Percentiles rank a stretch among this genome's conserved stretches.
phyloP scores from a whole-genome alignment of 75 land plant genomes.

The Pseudotsuga menziesii region DNA sequence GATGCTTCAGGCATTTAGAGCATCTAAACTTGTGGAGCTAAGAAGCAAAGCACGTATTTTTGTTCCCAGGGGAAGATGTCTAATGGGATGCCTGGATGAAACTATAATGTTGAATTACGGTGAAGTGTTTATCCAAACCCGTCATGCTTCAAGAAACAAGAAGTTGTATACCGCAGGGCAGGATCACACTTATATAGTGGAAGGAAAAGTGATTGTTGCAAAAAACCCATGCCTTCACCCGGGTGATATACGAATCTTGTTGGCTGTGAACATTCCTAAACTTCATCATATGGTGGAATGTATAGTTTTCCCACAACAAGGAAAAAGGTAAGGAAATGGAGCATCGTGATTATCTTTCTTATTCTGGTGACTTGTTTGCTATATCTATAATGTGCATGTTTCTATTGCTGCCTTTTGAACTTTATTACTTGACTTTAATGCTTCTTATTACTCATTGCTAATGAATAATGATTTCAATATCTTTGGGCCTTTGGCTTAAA shows the following conservation, averaged over 20 bases:
- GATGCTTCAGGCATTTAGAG: slow-evolving; percentile 28
- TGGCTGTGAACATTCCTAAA: slow-evolving; percentile 15
- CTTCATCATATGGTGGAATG: slow-evolving; percentile 42
- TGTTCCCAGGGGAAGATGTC: slow-evolving; percentile 30
- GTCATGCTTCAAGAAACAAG: not conserved
- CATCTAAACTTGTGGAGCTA: slow-evolving; percentile 21
- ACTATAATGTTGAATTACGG: slow-evolving; percentile 29
- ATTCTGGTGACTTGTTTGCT: no score
- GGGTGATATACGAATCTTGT: slow-evolving; percentile 37
- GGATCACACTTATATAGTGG: slow-evolving; percentile 9
- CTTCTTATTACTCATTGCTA: no score
- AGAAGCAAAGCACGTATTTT: slow-evolving; percentile 24
- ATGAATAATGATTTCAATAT: no score
- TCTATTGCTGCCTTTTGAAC: no score
- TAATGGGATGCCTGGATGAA: slow-evolving; percentile 54
- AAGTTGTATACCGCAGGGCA: not conserved
- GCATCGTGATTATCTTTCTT: not conserved
- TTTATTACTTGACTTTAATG: no score
- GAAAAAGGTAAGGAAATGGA: slow-evolving; percentile 26
- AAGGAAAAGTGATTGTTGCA: slow-evolving; percentile 31
- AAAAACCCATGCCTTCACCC: slow-evolving; percentile 47
- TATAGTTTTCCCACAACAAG: slow-evolving; percentile 43
- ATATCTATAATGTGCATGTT: no score
- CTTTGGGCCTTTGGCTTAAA: no score
- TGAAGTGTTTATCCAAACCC: slow-evolving; percentile 33